phyloP scores from a whole-genome alignment of 106 monocot genomes.

The Platanthera guangdongensis region DNA sequence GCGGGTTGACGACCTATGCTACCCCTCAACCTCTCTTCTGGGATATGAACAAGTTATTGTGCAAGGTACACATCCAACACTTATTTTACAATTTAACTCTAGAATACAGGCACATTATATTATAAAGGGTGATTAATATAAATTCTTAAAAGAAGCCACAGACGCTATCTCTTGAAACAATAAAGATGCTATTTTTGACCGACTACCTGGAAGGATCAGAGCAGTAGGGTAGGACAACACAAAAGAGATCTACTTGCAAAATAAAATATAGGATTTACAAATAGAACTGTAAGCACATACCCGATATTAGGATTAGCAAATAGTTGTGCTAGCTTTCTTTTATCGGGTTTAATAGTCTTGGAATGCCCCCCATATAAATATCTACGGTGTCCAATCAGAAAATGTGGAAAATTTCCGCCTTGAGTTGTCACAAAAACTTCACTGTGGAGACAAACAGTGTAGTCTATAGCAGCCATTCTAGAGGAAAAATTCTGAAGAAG shows the following conservation, averaged over 20 bases:
- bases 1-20: no score
- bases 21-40: no score
- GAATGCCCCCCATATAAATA: slow-evolving; percentile 85
- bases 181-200: no score
- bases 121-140: no score
- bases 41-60: no score
- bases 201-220: no score
- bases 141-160: no score
- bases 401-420: slow-evolving; percentile 97
- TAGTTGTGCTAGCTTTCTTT: slow-evolving; percentile 77
- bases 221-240: neutral
- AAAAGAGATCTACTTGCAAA: neutral
- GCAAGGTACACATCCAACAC: no score
- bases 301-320: slow-evolving; percentile 86
- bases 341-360: slow-evolving; percentile 96
- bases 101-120: no score
- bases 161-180: no score
- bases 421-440: slow-evolving; percentile 99
- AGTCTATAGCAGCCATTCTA: slow-evolving; percentile 96
- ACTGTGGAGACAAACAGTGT: slow-evolving; percentile 88
- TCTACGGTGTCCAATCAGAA: slow-evolving; percentile 91
- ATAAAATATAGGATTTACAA: neutral
- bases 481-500: slow-evolving; percentile 78
- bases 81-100: no score
- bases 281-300: slow-evolving; percentile 25